A percentile compares a stretch with the other conserved stretches of the same genome.
phyloP scores from a whole-genome alignment of 73 alveolate genomes.

The Durusdinium trenchii region DNA sequence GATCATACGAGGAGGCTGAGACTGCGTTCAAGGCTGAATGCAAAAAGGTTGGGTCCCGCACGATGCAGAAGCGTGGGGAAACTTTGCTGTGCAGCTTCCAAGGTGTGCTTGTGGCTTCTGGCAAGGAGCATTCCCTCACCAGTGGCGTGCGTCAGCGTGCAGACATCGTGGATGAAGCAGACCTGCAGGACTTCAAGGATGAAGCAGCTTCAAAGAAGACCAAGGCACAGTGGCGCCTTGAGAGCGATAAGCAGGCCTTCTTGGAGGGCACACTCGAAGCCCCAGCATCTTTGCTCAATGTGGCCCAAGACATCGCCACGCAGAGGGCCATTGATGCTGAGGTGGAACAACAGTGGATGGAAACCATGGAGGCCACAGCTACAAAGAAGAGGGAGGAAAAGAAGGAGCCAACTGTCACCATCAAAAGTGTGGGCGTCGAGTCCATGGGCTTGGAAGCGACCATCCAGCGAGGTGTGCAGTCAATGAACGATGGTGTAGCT shows the following conservation, averaged over 20 bases:
- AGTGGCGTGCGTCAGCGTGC: background rate
- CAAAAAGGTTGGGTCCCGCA: background rate
- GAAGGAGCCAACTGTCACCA: background rate
- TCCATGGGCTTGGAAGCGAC: background rate
- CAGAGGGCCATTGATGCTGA: background rate
- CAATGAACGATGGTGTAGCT: background rate
- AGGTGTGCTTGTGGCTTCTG: background rate
- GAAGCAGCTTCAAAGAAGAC: background rate
- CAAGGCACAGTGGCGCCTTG: background rate
- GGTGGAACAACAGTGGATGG: background rate
- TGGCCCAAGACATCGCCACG: background rate
- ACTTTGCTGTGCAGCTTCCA: background rate
- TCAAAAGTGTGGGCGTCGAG: background rate
- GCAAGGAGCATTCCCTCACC: background rate
- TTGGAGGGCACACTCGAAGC: background rate
- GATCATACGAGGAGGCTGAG: background rate
- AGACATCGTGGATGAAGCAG: background rate
- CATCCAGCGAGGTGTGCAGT: background rate
- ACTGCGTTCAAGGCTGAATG: background rate
- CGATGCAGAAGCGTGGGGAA: slow-evolving; percentile 6
- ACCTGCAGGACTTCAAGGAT: background rate
- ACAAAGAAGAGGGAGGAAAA: background rate
- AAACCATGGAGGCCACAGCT: background rate
- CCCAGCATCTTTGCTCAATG: background rate
- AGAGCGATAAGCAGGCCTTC: background rate